Percentiles rank a stretch among this genome's conserved stretches.
Evolutionary conservation across 345 rosid species (phyloP).

Genomic region (Linum usitatissimum): DNA sequence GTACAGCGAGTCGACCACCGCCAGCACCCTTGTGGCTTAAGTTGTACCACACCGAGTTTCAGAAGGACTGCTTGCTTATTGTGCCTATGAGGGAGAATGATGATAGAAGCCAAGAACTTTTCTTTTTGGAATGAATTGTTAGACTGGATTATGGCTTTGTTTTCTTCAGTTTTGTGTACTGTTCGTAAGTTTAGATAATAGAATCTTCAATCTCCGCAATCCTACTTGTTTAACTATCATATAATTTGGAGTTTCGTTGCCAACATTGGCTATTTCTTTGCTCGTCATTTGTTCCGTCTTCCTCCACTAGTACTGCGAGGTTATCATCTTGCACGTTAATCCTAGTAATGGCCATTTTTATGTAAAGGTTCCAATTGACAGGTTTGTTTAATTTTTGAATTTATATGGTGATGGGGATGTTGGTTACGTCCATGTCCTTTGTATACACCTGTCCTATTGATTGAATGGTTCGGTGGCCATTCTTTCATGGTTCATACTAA

Average conservation of each 20-base stretch:
- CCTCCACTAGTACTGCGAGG: too few species aligned
- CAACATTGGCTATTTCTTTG: too few species aligned
- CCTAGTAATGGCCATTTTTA: too few species aligned
- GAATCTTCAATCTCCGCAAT: not conserved
- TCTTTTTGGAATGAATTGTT: not conserved
- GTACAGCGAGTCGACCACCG: conserved; percentile 8
- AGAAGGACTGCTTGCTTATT: not conserved
- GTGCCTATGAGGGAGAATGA: not conserved
- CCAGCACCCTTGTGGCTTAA: conserved; percentile 7
- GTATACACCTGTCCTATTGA: too few species aligned
- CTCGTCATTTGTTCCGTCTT: too few species aligned
- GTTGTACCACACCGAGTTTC: not conserved
- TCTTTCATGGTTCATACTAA: too few species aligned
- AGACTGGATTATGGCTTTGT: not conserved
- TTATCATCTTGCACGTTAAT: too few species aligned
- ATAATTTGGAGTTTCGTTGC: not conserved
- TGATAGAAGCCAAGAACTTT: not conserved
- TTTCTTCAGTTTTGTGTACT: not conserved
- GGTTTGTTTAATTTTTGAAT: too few species aligned
- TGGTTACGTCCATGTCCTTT: too few species aligned
- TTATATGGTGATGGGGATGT: too few species aligned
- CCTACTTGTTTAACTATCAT: not conserved
- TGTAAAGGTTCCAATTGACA: too few species aligned
- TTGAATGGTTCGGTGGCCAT: too few species aligned
- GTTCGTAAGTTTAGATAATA: not conserved